These are phyloP conservation scores for Psilocybe azurescens DNA, from an alignment of 768 basidiomycete genomes.

Conservation along the genomic window DNA sequence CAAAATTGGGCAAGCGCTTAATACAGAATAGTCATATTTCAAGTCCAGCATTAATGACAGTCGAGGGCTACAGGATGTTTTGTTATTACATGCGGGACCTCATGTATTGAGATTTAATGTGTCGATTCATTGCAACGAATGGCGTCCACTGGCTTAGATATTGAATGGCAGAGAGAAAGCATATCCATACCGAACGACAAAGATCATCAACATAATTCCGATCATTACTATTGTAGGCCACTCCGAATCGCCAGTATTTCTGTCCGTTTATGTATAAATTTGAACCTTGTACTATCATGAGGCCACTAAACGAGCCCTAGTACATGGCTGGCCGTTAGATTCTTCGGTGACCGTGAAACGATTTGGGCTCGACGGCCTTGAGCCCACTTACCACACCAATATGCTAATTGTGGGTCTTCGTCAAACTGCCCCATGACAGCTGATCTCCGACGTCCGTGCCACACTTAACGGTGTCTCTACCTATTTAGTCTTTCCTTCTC, in stretches of 20 bases:
- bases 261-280: not conserved
- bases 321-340: not conserved
- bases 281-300: not conserved
- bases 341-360: slow-evolving; percentile 2
- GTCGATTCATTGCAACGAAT: no score
- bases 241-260: not conserved
- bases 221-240: not conserved
- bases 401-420: not conserved
- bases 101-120: no score
- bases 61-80: no score
- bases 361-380: slow-evolving; percentile 4
- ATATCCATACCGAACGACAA: not conserved
- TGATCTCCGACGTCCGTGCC: slow-evolving; percentile 2
- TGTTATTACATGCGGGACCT: no score
- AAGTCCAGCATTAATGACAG: no score
- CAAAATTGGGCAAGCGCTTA: no score
- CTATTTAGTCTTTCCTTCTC: not conserved
- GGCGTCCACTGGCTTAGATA: no score
- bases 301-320: not conserved
- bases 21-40: no score
- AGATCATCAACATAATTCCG: not conserved
- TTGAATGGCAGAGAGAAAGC: no score
- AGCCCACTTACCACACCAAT: slow-evolving; percentile 1
- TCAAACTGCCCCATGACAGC: not conserved
- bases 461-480: not conserved